Base-by-base conservation (phyloP, 305 asterid genomes). In the Striga hermonthica region DNA sequence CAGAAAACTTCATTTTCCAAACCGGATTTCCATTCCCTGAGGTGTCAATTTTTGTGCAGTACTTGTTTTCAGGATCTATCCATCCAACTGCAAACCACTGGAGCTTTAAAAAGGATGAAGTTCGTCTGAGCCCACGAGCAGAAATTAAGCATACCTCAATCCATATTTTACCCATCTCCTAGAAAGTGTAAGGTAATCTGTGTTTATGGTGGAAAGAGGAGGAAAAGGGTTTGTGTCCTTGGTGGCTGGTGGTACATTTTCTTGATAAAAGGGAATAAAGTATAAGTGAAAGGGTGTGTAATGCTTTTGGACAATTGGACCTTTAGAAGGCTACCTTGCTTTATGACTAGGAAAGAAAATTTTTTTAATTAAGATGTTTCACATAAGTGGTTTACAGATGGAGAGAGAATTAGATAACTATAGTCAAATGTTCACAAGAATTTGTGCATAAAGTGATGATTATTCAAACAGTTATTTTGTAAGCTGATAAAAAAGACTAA, bases 11-110 rank as follows among this genome's bases (percentile, higher is more conserved):
- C 15, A 91, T 89, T 70, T 75, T 80, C 97, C 91, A 85, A 60
- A 74, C 77, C 5, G 91, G 91, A 57, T 87, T 87, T 35, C 70
- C 76, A 55, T 82, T 86, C 4, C 84, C 89, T 1, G 95, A 72
- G n/a, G 76, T 40, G 35, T 87, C 93, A 43, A 87, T 81, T 60
- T 69, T 79, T 65, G 95, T 79, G 80, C 97, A 89, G 56, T 84
- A 89, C 68, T 89, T 82, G 65, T 72, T 71, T 47, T 71, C 75
- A 6, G 88, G 78, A 69, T 82, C 82, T 62, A 87, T 75, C 95
- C 95, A 87, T 31, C 90, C 93, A 55, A 86, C 91, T 4, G 89
- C 90, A 67, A 55, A 89, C 91, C 95, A 87, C 59, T 87, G 93
- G 38, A 78, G 81, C 84, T 83, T 85, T 83, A 82, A 86, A 38